A percentile compares a stretch with the other conserved stretches of the same genome.
Conservation (phyloP, 768 basidiomycete species). For the Leccinum broughii region DNA sequence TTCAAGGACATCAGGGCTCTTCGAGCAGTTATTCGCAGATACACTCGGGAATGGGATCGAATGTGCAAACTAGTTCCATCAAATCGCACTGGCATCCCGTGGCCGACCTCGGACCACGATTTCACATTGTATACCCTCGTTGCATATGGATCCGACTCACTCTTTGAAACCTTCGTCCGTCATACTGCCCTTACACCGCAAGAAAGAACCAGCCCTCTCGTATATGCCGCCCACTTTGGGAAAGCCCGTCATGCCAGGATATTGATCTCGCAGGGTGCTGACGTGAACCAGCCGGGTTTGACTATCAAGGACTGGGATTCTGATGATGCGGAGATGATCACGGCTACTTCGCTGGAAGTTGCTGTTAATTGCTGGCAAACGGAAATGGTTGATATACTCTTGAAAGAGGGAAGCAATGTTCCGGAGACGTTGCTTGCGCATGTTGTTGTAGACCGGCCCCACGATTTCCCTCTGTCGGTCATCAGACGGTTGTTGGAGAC, state of each 20-base stretch:
- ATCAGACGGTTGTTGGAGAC: no score
- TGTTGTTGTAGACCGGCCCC: background rate
- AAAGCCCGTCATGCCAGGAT: background rate
- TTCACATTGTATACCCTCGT: conserved; percentile 9
- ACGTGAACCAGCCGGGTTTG: conserved; percentile 1
- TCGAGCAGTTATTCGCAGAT: background rate
- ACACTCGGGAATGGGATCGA: conserved; percentile 1
- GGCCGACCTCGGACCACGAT: conserved; percentile 9
- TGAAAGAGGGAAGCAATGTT: background rate
- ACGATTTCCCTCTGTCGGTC: no score
- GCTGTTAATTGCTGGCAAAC: conserved; percentile 1
- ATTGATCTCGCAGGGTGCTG: background rate
- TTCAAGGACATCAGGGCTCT: conserved; percentile 6
- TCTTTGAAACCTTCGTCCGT: background rate
- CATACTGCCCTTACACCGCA: background rate
- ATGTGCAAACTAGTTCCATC: background rate
- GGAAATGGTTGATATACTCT: conserved; percentile 1
- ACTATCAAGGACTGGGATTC: background rate
- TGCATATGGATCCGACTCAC: background rate
- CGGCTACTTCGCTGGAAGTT: background rate
- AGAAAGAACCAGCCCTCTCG: conserved; percentile 7
- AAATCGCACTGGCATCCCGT: background rate
- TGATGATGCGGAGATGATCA: background rate
- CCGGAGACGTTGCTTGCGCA: background rate
- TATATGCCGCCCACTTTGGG: conserved; percentile 6